These are phyloP conservation scores for Cicer yamashitae DNA, from an alignment of 306 rosid species.

Conservation along the genomic window DNA sequence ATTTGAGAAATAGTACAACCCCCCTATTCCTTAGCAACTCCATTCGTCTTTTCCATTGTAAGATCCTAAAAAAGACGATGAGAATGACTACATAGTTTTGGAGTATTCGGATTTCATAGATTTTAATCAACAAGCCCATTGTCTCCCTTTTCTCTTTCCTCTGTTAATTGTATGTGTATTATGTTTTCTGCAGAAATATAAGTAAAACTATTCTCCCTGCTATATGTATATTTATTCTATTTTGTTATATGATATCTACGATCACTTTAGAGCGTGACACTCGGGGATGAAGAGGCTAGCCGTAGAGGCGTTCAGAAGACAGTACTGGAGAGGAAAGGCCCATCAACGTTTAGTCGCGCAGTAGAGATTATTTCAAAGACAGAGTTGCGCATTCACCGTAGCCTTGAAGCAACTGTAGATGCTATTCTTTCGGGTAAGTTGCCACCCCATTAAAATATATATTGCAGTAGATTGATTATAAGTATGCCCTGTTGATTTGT, in stretches of 20 bases:
- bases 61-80: no score
- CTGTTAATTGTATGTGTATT: not conserved
- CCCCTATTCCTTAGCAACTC: no score
- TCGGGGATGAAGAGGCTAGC: conserved; percentile 97
- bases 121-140: conserved; percentile 8
- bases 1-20: no score
- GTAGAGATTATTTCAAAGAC: conserved; percentile 91
- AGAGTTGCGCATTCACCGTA: conserved; percentile 82
- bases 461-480: conserved; percentile 30
- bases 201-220: conserved; percentile 2
- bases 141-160: conserved; percentile 3
- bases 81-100: not conserved
- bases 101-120: not conserved
- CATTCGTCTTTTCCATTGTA: no score
- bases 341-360: conserved; percentile 83
- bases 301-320: conserved; percentile 94
- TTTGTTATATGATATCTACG: conserved; percentile 40
- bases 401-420: conserved; percentile 90
- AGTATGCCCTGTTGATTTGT: conserved; percentile 35
- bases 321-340: conserved; percentile 95
- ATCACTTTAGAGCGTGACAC: conserved; percentile 81
- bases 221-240: conserved; percentile 31
- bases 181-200: conserved; percentile 5
- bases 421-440: conserved; percentile 78
- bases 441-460: conserved; percentile 11